A percentile compares a stretch with the other conserved stretches of the same genome.
These are phyloP conservation scores for Canariomyces notabilis DNA, from an alignment of 2,329 filamentous ascomycete species.

Conservation along the genomic window DNA sequence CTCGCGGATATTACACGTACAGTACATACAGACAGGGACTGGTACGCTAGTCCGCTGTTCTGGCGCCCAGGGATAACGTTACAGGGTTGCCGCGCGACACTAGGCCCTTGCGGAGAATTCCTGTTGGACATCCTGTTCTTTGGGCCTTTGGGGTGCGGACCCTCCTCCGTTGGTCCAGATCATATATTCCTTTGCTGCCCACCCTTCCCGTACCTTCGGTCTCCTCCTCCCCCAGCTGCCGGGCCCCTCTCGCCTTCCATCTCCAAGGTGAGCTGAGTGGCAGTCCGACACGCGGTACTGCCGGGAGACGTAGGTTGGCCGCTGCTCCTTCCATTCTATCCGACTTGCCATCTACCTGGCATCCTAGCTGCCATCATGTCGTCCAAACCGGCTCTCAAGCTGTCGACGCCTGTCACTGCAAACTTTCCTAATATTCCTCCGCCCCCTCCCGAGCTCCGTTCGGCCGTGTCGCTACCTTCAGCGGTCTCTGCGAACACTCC, in stretches of 20 bases:
- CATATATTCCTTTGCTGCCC: constrained; percentile 29
- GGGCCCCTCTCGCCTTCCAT: constrained; percentile 27
- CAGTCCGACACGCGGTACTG: constrained; percentile 31
- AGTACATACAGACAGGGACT: constrained; percentile 15
- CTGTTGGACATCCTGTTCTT: constrained; percentile 20
- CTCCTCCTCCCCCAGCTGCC: constrained; percentile 34
- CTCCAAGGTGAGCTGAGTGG: constrained; percentile 32
- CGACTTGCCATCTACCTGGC: constrained; percentile 27
- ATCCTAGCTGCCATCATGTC: constrained; percentile 40
- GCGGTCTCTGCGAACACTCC: constrained; percentile 59
- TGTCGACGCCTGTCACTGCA: constrained; percentile 58
- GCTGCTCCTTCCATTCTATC: constrained; percentile 3
- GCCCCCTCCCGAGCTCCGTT: constrained; percentile 48
- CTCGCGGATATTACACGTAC: constrained; percentile 10
- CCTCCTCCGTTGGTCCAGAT: constrained; percentile 18
- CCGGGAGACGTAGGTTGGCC: constrained; percentile 25
- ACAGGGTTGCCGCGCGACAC: constrained; percentile 18
- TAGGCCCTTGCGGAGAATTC: constrained; percentile 19
- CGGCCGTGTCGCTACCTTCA: constrained; percentile 45
- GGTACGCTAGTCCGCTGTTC: constrained; percentile 24
- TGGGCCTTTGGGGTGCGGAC: constrained; percentile 20
- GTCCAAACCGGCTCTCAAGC: constrained; percentile 51
- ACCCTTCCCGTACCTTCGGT: constrained; percentile 25
- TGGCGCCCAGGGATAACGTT: constrained; percentile 23
- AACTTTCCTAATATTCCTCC: constrained; percentile 47